A percentile compares a stretch with the other conserved stretches of the same genome.
Conservation (phyloP, 176 grass and related monocot genomes). For the Triticum turgidum region DNA sequence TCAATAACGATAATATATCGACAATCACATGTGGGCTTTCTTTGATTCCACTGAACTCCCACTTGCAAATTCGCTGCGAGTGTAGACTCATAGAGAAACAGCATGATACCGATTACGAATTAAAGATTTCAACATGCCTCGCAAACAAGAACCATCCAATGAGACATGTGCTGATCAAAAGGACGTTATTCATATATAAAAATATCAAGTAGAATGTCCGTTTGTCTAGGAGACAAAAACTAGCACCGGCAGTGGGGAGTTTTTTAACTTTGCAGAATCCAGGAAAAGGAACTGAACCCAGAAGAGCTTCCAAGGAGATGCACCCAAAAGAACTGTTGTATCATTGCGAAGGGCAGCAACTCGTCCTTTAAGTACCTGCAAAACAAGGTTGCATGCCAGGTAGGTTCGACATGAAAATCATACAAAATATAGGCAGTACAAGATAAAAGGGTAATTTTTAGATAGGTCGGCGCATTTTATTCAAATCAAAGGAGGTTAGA, state of each 20-base stretch:
- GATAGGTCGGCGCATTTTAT: background rate
- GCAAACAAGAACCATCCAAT: background rate
- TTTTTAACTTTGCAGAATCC: slow-evolving; percentile 11
- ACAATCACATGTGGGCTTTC: background rate
- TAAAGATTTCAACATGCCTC: background rate
- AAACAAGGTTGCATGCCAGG: background rate
- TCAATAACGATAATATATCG: background rate
- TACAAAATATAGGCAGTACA: background rate
- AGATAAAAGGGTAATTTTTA: background rate
- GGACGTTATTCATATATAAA: slow-evolving; percentile 16
- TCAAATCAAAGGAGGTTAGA: background rate
- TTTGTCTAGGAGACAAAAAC: background rate
- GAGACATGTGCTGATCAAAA: background rate
- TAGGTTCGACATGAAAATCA: background rate
- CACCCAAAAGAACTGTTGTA: slow-evolving; percentile 10
- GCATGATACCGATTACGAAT: background rate
- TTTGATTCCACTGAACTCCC: background rate
- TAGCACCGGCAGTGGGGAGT: background rate
- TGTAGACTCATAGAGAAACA: background rate
- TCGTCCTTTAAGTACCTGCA: slow-evolving; percentile 33
- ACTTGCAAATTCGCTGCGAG: background rate
- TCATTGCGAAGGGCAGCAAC: background rate
- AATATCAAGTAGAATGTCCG: background rate
- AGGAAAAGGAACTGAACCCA: background rate
- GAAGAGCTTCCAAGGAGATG: slow-evolving; percentile 20